Evolutionary conservation across 1,284 basidiomycete species (phyloP).

Genomic region (Phlebopus sp.): DNA sequence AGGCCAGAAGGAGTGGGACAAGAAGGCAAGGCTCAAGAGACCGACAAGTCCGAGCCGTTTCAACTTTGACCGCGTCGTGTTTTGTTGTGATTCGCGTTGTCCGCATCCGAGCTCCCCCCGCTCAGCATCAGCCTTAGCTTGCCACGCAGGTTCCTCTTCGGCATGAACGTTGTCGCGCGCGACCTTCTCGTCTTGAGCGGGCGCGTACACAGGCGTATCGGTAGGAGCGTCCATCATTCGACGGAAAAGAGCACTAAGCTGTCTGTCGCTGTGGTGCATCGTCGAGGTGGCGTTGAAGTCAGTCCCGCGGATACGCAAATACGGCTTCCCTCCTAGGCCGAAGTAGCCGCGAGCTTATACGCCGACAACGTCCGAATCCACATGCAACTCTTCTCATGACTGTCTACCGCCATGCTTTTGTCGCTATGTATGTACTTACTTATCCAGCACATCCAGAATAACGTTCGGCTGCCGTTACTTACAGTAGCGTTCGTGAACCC

Average conservation of each 20-base stretch:
- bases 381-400: neutral
- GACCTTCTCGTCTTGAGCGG: neutral
- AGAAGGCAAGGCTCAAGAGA: constrained; percentile 13
- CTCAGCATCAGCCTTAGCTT: constrained; percentile 14
- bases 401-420: neutral
- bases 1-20: constrained; percentile 7
- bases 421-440: too few relatives aligned
- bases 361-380: neutral
- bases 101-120: constrained; percentile 1
- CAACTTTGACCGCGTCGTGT: neutral
- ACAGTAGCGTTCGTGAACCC: too few relatives aligned
- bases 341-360: neutral
- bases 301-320: too few relatives aligned
- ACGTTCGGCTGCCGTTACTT: too few relatives aligned
- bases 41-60: constrained; percentile 1
- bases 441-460: too few relatives aligned
- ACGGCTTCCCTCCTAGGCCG: neutral
- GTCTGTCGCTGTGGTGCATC: constrained; percentile 7
- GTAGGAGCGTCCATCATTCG: constrained; percentile 2
- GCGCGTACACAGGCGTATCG: neutral
- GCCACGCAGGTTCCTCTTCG: neutral
- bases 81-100: neutral
- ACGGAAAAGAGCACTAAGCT: constrained; percentile 10
- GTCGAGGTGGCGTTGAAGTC: neutral
- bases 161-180: neutral